These are phyloP conservation scores for Trypanosoma congolense DNA, from an alignment of 208 protist species.

Conservation along the genomic window DNA sequence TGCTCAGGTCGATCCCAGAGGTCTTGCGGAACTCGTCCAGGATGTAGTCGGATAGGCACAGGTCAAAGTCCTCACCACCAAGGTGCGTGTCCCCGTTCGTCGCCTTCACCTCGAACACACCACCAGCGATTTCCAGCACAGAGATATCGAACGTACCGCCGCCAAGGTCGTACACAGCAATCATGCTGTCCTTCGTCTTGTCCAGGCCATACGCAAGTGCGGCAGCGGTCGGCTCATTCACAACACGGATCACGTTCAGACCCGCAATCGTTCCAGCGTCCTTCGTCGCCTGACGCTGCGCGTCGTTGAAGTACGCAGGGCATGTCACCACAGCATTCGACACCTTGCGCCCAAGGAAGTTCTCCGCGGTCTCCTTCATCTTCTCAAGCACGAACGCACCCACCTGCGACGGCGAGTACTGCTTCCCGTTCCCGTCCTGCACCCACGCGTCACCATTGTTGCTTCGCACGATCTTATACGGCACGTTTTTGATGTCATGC, in stretches of 20 bases:
- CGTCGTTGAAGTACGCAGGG: conserved; percentile 98
- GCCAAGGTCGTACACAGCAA: conserved; percentile 78
- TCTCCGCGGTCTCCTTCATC: conserved; percentile 79
- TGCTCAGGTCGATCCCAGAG: conserved; percentile 88
- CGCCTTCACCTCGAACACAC: conserved; percentile 60
- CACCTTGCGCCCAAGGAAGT: conserved; percentile 79
- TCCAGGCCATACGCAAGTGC: conserved; percentile 95
- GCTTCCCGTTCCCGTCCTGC: conserved; percentile 7
- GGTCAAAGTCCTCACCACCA: conserved; percentile 99
- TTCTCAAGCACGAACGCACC: conserved; percentile 73
- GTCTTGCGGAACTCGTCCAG: conserved; percentile 92
- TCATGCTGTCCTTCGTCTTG: conserved; percentile 33
- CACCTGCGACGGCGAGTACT: conserved; percentile 64
- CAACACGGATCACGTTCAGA: conserved; percentile 95
- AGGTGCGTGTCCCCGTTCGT: conserved; percentile 99
- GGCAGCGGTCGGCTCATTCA: conserved; percentile 99
- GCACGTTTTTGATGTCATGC: conserved; percentile 72
- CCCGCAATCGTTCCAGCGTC: conserved; percentile 3
- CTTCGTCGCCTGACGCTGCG: conserved; percentile 68
- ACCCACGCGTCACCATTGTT: conserved; percentile 9
- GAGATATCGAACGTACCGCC: conserved; percentile 98
- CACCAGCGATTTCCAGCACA: conserved; percentile 93
- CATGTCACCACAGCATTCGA: conserved; percentile 93
- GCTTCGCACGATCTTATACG: conserved; percentile 92
- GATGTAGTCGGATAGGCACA: conserved; percentile 84